phyloP scores from a whole-genome alignment of 2,329 filamentous ascomycete genomes.

The Verticillium longisporum region DNA sequence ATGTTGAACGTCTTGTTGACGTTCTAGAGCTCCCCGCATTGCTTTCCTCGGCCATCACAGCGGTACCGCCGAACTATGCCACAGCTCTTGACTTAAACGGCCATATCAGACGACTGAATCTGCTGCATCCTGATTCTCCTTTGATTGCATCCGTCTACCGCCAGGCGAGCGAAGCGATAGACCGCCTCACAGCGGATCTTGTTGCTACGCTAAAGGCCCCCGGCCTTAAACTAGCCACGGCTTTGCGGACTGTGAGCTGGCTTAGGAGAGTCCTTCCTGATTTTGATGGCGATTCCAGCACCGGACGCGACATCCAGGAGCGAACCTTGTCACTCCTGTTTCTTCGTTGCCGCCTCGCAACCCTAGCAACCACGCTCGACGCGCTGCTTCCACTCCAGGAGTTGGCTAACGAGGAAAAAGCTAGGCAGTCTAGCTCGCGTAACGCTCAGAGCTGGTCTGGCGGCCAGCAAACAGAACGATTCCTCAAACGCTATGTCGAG shows the following conservation, averaged over 20 bases:
- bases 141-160: slow-evolving; percentile 65
- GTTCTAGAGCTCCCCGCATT: slow-evolving; percentile 85
- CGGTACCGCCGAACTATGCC: slow-evolving; percentile 67
- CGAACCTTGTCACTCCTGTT: slow-evolving; percentile 76
- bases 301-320: slow-evolving; percentile 33
- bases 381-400: slow-evolving; percentile 81
- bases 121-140: slow-evolving; percentile 72
- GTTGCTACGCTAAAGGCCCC: slow-evolving; percentile 70
- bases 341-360: slow-evolving; percentile 76
- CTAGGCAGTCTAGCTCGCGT: slow-evolving; percentile 34
- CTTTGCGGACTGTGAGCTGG: slow-evolving; percentile 88
- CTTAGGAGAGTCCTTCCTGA: slow-evolving; percentile 81
- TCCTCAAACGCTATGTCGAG: slow-evolving; percentile 91
- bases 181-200: slow-evolving; percentile 79
- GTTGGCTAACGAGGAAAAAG: slow-evolving; percentile 78
- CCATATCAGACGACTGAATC: slow-evolving; percentile 83
- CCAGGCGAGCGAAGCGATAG: slow-evolving; percentile 83
- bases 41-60: slow-evolving; percentile 69
- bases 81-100: slow-evolving; percentile 85
- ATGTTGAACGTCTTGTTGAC: slow-evolving; percentile 83
- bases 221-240: slow-evolving; percentile 78
- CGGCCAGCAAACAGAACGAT: slow-evolving; percentile 90
- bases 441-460: slow-evolving; percentile 47
- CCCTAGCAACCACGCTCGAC: slow-evolving; percentile 70
- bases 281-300: slow-evolving; percentile 29